These are phyloP conservation scores for Haematococcus lacustris DNA, from an alignment of 139 green algal species.

Conservation along the genomic window DNA sequence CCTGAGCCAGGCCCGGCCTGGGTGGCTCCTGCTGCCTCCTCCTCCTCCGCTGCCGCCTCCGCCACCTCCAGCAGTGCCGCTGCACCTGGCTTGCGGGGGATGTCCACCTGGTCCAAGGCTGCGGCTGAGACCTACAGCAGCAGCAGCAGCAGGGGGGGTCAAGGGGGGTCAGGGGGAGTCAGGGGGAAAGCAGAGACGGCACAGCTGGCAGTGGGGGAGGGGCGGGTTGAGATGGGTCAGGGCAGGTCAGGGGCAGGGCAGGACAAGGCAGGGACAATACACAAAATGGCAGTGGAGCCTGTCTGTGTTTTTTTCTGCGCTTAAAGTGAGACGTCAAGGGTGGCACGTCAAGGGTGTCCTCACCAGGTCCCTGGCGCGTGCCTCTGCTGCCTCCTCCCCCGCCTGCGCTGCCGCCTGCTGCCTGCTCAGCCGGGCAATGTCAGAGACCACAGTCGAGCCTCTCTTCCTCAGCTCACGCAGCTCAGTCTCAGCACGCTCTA, in stretches of 20 bases:
- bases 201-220: no score
- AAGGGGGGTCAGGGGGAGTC: no score
- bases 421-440: neutral
- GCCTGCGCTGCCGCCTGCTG: conserved; percentile 1
- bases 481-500: conserved; percentile 14
- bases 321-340: conserved; percentile 2
- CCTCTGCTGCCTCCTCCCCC: neutral
- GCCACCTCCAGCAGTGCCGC: neutral
- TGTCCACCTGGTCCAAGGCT: conserved; percentile 1
- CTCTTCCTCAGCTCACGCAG: conserved; percentile 11
- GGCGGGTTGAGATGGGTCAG: no score
- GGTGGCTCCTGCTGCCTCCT: no score
- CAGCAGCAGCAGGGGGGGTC: no score
- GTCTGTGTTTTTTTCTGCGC: no score
- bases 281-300: no score
- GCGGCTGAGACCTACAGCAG: neutral
- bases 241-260: no score
- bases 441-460: neutral
- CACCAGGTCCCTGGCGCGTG: conserved; percentile 9
- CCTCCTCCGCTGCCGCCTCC: conserved; percentile 10
- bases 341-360: neutral
- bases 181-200: no score
- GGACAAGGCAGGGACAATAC: no score
- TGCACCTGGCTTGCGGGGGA: conserved; percentile 1
- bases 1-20: no score